phyloP scores from a whole-genome alignment of 331 rosid species.

The Pyracantha coccinea region DNA sequence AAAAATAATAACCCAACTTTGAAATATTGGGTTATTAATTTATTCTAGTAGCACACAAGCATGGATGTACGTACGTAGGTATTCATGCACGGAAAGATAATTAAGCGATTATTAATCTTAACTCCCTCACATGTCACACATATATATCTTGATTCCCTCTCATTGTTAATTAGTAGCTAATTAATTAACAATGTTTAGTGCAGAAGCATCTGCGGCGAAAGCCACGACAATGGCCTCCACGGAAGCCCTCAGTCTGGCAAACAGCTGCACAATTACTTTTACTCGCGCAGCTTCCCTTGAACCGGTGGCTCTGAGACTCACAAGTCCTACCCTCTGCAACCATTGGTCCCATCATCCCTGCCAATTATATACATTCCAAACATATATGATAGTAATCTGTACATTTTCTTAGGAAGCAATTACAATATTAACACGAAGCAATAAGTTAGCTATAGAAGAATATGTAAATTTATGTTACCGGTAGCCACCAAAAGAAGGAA shows the following conservation, averaged over 20 bases:
- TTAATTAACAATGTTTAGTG: slow-evolving; percentile 34
- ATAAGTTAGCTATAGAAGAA: too few relatives aligned
- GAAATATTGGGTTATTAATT: background rate
- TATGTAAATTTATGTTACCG: slow-evolving; percentile 19
- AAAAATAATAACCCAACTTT: background rate
- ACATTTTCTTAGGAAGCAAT: too few relatives aligned
- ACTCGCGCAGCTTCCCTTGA: slow-evolving; percentile 36
- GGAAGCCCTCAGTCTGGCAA: slow-evolving; percentile 38
- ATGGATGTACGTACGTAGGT: background rate
- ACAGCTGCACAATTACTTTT: slow-evolving; percentile 33
- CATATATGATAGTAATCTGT: too few relatives aligned
- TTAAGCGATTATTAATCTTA: background rate
- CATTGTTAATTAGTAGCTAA: background rate
- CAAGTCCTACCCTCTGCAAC: slow-evolving; percentile 50
- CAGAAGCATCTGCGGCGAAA: slow-evolving; percentile 58
- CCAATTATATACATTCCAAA: background rate
- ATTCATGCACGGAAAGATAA: background rate
- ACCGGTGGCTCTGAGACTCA: slow-evolving; percentile 35
- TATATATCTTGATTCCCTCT: background rate
- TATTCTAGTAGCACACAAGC: background rate
- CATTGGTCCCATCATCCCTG: slow-evolving; percentile 28
- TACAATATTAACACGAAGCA: background rate
- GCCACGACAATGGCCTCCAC: slow-evolving; percentile 45
- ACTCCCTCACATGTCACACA: background rate
- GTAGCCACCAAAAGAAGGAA: slow-evolving; percentile 44